These are phyloP conservation scores for Gynochthodes officinalis DNA, from an alignment of 257 asterid species.

Conservation along the genomic window DNA sequence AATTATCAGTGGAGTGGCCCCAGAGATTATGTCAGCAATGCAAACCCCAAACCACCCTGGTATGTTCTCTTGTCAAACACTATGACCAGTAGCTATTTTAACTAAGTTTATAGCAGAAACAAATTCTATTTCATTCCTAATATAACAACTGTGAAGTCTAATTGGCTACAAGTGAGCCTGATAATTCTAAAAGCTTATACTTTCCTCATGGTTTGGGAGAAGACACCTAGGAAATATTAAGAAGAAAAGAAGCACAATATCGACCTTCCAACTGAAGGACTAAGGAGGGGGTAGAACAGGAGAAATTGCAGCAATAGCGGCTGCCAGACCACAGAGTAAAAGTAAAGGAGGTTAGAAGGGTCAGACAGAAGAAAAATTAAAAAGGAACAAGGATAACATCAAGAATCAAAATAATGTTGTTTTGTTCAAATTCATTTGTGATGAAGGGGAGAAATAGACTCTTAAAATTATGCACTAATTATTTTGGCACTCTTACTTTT, in stretches of 20 bases:
- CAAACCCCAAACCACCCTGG: slow-evolving; percentile 29
- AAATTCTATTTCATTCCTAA: not conserved
- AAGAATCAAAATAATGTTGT: not conserved
- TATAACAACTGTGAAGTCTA: not conserved
- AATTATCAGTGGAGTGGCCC: slow-evolving; percentile 13
- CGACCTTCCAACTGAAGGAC: too few relatives aligned
- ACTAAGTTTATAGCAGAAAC: not conserved
- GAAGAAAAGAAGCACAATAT: too few relatives aligned
- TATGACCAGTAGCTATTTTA: not conserved
- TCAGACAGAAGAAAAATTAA: not conserved
- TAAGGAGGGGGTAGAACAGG: too few relatives aligned
- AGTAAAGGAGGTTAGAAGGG: not conserved
- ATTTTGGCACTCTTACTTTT: not conserved
- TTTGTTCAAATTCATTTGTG: not conserved
- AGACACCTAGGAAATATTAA: too few relatives aligned
- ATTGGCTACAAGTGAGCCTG: not conserved
- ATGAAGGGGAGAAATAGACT: not conserved
- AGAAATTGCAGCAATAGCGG: too few relatives aligned
- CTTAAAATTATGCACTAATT: not conserved
- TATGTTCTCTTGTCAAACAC: not conserved
- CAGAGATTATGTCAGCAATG: slow-evolving; percentile 21
- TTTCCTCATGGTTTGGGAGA: not conserved
- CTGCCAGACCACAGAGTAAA: not conserved
- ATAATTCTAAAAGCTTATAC: not conserved
- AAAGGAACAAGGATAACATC: not conserved